Evolutionary conservation across 768 basidiomycete species (phyloP).

Genomic region (Rickenella mellea): DNA sequence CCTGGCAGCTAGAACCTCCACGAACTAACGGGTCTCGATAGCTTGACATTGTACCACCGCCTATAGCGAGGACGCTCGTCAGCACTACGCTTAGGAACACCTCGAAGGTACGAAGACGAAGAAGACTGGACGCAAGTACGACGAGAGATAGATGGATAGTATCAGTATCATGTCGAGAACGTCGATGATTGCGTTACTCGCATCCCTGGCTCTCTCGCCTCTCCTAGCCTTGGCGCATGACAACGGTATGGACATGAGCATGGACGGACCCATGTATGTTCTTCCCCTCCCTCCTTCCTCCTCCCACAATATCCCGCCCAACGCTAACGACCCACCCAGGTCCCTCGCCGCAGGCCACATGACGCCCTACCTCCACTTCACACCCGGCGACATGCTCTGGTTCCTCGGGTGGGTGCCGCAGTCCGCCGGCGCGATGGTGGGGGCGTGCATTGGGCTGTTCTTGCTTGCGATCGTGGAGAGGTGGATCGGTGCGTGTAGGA

Average conservation of each 20-base stretch:
- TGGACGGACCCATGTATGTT: conserved; percentile 41
- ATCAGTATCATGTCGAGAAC: no score
- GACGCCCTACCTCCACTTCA: conserved; percentile 57
- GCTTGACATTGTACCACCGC: no score
- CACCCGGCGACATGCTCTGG: conserved; percentile 42
- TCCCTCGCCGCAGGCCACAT: conserved; percentile 26
- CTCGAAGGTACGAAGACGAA: no score
- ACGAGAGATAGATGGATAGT: no score
- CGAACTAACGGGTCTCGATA: no score
- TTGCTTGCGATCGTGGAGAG: conserved; percentile 66
- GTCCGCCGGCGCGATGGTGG: conserved; percentile 53
- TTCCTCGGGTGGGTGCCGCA: conserved; percentile 63
- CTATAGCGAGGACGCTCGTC: no score
- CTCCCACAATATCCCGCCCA: no score
- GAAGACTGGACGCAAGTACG: no score
- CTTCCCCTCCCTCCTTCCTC: background rate
- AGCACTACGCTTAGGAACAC: no score
- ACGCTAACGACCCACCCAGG: conserved; percentile 31
- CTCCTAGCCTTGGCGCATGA: conserved; percentile 14
- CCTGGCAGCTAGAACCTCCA: no score
- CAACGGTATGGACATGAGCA: conserved; percentile 51
- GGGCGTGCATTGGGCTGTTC: conserved; percentile 71
- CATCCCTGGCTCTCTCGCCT: no score
- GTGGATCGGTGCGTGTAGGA: conserved; percentile 55
- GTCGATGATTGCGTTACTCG: no score